Evolutionary conservation across 2,329 filamentous ascomycete species (phyloP).

Genomic region (Paecilomyces sp.): DNA sequence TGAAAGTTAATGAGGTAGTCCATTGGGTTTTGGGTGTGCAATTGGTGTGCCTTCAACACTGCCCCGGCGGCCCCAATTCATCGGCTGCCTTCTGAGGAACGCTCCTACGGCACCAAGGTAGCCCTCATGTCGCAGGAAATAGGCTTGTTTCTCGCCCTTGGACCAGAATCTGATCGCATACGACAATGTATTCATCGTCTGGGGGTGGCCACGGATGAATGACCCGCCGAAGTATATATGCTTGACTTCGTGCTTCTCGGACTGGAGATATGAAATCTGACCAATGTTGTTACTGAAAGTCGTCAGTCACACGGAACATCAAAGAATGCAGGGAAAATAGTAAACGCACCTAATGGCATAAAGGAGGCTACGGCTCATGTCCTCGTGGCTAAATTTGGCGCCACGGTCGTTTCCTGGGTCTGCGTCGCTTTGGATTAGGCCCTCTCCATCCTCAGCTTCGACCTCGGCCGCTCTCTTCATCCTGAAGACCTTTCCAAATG

Average conservation of each 20-base stretch:
- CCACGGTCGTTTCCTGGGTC: slow-evolving; percentile 26
- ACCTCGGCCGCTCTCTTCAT: slow-evolving; percentile 80
- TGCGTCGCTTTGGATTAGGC: slow-evolving; percentile 46
- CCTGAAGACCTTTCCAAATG: slow-evolving; percentile 93
- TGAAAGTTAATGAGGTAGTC: background rate
- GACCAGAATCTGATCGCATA: slow-evolving; percentile 99
- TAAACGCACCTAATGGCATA: slow-evolving; percentile 67
- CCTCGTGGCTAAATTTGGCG: slow-evolving; percentile 63
- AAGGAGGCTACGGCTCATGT: slow-evolving; percentile 83
- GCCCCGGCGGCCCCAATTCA: slow-evolving; percentile 80
- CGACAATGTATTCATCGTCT: slow-evolving; percentile 95
- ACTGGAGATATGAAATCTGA: slow-evolving; percentile 95
- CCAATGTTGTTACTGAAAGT: slow-evolving; percentile 84
- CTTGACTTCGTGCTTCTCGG: slow-evolving; percentile 82
- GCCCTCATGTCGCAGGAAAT: slow-evolving; percentile 91
- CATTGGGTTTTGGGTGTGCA: slow-evolving; percentile 7
- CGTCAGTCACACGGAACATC: slow-evolving; percentile 8
- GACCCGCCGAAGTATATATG: slow-evolving; percentile 97
- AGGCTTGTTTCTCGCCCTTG: slow-evolving; percentile 87
- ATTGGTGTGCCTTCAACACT: slow-evolving; percentile 53
- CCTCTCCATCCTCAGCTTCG: slow-evolving; percentile 65
- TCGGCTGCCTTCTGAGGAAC: slow-evolving; percentile 83
- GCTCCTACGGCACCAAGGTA: slow-evolving; percentile 92
- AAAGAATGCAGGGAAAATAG: slow-evolving; percentile 2
- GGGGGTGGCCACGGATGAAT: slow-evolving; percentile 91